These are phyloP conservation scores for Ilyonectria sp. DNA, from an alignment of 2,329 filamentous ascomycete genomes.

Conservation along the genomic window DNA sequence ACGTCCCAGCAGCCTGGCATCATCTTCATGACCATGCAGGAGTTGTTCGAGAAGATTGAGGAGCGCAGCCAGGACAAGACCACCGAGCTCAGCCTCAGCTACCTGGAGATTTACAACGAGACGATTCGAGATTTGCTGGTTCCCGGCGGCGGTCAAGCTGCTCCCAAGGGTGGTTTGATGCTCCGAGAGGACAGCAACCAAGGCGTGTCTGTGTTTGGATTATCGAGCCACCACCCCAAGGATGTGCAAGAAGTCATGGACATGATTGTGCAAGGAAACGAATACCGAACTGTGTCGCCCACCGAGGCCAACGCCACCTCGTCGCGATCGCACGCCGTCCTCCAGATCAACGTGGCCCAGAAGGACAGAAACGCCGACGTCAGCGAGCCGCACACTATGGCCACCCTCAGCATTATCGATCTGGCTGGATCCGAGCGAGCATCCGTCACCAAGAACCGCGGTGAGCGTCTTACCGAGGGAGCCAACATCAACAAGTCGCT, in stretches of 20 bases:
- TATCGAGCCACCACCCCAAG: conserved; percentile 91
- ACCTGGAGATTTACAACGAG: conserved; percentile 99
- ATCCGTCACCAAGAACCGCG: conserved; percentile 96
- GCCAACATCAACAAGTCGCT: conserved; percentile 99
- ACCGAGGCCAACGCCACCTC: conserved; percentile 98
- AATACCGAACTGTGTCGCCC: conserved; percentile 94
- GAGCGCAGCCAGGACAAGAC: conserved; percentile 89
- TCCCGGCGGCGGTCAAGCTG: conserved; percentile 83
- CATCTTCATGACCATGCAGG: conserved; percentile 99
- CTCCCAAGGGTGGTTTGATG: conserved; percentile 75
- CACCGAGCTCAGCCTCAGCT: conserved; percentile 92
- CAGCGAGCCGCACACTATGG: conserved; percentile 97
- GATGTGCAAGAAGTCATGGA: conserved; percentile 99
- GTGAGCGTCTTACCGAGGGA: conserved; percentile 90
- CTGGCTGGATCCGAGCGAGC: conserved; percentile 95
- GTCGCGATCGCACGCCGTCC: conserved; percentile 94
- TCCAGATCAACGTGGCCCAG: conserved; percentile 96
- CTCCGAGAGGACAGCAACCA: conserved; percentile 95
- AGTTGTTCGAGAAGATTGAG: conserved; percentile 95
- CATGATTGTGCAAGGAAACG: conserved; percentile 96
- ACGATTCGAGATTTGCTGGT: conserved; percentile 95
- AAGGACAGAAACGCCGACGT: conserved; percentile 94
- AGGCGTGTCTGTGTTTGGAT: conserved; percentile 88
- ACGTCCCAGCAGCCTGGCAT: conserved; percentile 95
- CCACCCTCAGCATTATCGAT: conserved; percentile 98